Conservation (phyloP, 805 yeast species). For the Dipodascopsis tothii region DNA sequence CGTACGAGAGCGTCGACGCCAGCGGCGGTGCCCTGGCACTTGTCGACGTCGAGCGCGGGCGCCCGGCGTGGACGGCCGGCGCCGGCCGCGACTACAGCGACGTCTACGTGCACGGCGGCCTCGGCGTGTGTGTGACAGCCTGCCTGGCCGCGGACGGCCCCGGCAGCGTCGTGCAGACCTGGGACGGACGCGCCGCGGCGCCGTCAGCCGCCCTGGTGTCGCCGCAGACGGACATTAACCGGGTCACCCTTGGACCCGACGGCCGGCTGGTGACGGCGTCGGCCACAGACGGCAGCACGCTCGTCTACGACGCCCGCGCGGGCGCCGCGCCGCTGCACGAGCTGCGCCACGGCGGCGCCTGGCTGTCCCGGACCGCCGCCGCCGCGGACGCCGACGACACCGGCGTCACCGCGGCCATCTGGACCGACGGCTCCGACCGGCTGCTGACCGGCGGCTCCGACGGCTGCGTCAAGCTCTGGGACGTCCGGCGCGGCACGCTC, state of each 20-base stretch:
- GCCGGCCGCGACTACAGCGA: neutral
- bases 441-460: conserved; percentile 8
- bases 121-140: neutral
- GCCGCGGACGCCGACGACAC: conserved; percentile 1
- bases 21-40: neutral
- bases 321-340: neutral
- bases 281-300: conserved; percentile 9
- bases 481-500: conserved; percentile 5
- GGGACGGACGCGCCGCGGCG: neutral
- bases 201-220: neutral
- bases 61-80: no score
- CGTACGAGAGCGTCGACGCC: neutral
- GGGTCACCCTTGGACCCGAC: conserved; percentile 2
- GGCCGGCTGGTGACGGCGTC: conserved; percentile 1
- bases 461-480: conserved; percentile 10
- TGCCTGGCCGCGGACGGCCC: neutral
- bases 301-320: conserved; percentile 4
- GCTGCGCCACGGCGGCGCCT: conserved; percentile 4
- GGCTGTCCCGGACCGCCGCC: neutral
- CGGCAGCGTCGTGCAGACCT: neutral
- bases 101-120: neutral
- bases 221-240: neutral
- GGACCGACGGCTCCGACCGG: conserved; percentile 2
- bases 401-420: conserved; percentile 5
- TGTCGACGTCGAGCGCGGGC: no score